A percentile compares a stretch with the other conserved stretches of the same genome.
phyloP scores from a whole-genome alignment of 768 basidiomycete species.

The Amanita polypyramis region DNA sequence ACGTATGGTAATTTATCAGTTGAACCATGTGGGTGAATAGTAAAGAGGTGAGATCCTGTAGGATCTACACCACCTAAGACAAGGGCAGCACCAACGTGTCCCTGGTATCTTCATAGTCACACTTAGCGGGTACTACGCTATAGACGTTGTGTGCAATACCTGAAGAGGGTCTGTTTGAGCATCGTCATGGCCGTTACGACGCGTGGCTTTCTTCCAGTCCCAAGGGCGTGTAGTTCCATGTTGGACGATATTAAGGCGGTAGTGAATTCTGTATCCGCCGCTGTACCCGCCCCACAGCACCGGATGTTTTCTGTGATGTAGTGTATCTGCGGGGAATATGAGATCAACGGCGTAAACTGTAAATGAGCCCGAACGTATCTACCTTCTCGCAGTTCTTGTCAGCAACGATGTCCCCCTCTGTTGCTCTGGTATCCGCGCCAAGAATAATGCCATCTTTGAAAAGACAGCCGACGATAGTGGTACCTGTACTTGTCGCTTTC shows the following conservation, averaged over 20 bases:
- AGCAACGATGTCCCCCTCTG: slow-evolving; percentile 87
- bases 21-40: slow-evolving; percentile 91
- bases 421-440: slow-evolving; percentile 95
- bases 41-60: slow-evolving; percentile 92
- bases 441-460: slow-evolving; percentile 90
- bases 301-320: slow-evolving; percentile 92
- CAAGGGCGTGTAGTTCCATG: slow-evolving; percentile 86
- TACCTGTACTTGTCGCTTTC: slow-evolving; percentile 87
- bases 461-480: slow-evolving; percentile 94
- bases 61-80: slow-evolving; percentile 95
- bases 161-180: slow-evolving; percentile 92
- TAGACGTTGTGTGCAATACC: slow-evolving; percentile 30
- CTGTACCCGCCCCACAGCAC: slow-evolving; percentile 98
- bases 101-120: slow-evolving; percentile 60
- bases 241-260: slow-evolving; percentile 95
- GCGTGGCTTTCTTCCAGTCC: slow-evolving; percentile 83
- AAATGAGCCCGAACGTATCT: not conserved
- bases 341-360: not conserved
- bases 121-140: not conserved
- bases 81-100: slow-evolving; percentile 88
- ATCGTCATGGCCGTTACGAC: slow-evolving; percentile 99
- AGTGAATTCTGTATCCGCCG: slow-evolving; percentile 95
- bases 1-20: slow-evolving; percentile 98
- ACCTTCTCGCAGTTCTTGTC: slow-evolving; percentile 99
- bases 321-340: slow-evolving; percentile 47